Evolutionary conservation across 2,329 filamentous ascomycete genomes (phyloP), one percentile per base, ranked within the genome.

Genomic region (Lasiodiplodia sp.): DNA sequence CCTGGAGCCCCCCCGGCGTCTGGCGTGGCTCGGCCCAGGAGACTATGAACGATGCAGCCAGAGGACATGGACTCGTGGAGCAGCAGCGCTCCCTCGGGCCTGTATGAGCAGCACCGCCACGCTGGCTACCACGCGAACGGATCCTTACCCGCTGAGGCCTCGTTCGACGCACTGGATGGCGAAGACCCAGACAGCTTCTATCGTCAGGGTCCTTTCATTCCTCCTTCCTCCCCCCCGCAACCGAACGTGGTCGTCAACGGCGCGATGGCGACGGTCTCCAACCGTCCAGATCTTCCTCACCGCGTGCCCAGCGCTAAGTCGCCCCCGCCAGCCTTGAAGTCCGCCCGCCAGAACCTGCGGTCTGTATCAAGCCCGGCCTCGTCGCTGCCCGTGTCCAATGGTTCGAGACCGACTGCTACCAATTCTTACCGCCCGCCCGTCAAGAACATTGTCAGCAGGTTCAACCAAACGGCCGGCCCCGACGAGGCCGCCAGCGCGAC

Each of bases 381-480:
- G 10, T 64, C 67, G 51, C 51, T 65, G 52, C 58, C 67, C 21
- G 28, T 52, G 16, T 56, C 67, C 37, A 68, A 68, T 60, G 67
- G 67, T 8, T 40, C 57, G 21, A 63, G 23, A 16, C 60, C 44
- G 31, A 16, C n/a, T n/a, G 34, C 23, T 16, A 31, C 47, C 21
- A 60, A 60, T 28, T 25, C 44, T 31, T 66, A 56, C 69, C 76
- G 70, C 68, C 76, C 76, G n/a, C 77, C 78, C 31, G 79, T 80
- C 51, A 78, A 72, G 71, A 77, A 74, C 47, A 75, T 80, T 53
- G 78, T 78, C 1, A 75, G 79, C 69, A 73, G 76, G 31, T 80
- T 80, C 69, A 77, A 79, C 69, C 76, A 76, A 23, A 12, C 65
- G 12, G 73, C 77, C 16, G 71, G 76, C 23, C 73, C 75, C 18